These are phyloP conservation scores for Trichoderma hamatum DNA, from an alignment of 2,329 filamentous ascomycete species.

Conservation along the genomic window DNA sequence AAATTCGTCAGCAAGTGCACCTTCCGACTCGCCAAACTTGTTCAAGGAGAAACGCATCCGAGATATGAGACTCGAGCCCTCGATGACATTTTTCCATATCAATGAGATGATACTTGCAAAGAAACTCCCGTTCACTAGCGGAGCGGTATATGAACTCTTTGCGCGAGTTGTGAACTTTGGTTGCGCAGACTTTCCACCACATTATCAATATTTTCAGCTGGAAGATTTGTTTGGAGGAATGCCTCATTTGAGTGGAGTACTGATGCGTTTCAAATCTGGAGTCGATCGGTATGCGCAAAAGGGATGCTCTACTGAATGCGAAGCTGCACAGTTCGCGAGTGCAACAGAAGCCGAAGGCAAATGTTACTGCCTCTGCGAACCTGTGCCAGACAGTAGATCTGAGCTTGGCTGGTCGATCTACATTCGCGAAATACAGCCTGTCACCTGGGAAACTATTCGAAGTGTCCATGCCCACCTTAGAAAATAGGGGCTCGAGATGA, in stretches of 20 bases:
- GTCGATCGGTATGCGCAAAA: slow-evolving; percentile 32
- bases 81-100: slow-evolving; percentile 62
- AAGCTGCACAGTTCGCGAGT: slow-evolving; percentile 32
- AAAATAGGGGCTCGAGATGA: not conserved
- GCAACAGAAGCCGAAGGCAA: slow-evolving; percentile 30
- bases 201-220: slow-evolving; percentile 66
- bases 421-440: slow-evolving; percentile 35
- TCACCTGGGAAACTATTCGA: slow-evolving; percentile 38
- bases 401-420: slow-evolving; percentile 34
- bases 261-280: slow-evolving; percentile 25
- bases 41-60: not conserved
- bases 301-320: slow-evolving; percentile 35
- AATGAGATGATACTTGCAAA: slow-evolving; percentile 60
- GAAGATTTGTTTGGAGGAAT: slow-evolving; percentile 62
- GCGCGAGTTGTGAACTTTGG: slow-evolving; percentile 61
- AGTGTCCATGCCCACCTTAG: slow-evolving; percentile 8
- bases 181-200: slow-evolving; percentile 47
- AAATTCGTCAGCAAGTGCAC: not conserved
- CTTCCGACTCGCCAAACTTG: not conserved
- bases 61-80: slow-evolving; percentile 18
- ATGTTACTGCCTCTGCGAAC: slow-evolving; percentile 40
- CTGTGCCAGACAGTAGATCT: slow-evolving; percentile 32
- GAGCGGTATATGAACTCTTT: slow-evolving; percentile 63
- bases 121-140: slow-evolving; percentile 38
- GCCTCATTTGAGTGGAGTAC: slow-evolving; percentile 49